Evolutionary conservation across 164 flowering plant species (phyloP), one percentile per base, ranked within the genome.

Genomic region (Dillenia turbinata): DNA sequence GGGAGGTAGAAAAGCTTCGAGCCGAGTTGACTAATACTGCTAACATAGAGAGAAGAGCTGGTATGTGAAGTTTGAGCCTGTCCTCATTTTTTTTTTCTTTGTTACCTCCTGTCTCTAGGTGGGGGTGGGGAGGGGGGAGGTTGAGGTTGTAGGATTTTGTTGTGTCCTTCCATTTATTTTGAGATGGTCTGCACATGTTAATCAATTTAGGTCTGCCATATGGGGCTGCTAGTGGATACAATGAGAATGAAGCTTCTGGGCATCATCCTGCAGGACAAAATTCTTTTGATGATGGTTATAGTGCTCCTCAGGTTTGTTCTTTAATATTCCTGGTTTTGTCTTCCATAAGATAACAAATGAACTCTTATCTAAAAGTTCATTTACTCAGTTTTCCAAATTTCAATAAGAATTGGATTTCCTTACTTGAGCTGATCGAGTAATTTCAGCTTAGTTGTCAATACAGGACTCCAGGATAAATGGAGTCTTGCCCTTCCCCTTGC

Each of bases 1-100:
- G 84, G 68, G 98, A 93, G 78, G 84, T 90, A 59, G 97, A 91
- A 64, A 93, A 89, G 77, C 98, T 90, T 59, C 82, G 88, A n/a
- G 88, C 88, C 54, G 88, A 90, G 72, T 65, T 93, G 69, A 77
- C 75, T 62, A 89, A 79, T 63, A 22, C 82, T 54, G 68, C 90
- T 59, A 83, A 70, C 58, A 66, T 69, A 64, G 94, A 90, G 63
- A 82, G 80, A 62, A 75, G 87, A 72, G 56, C 80, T 58, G 93
- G 93, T 87, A 70, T 12, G 51, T 33, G 40, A 33, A 33, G 40
- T 5, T 33, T 33, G 40, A 33, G 40, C 40, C 40, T 33, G 40
- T 4, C 40, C 40, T 6, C n/a, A n/a, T n/a, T n/a, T 44, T 24
- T 15, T 33, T 49, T 14, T 10, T 51, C 40, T 5, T 33, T 33